Evolutionary conservation across 2,329 filamentous ascomycete species (phyloP).

Genomic region (Dissoconium aciculare): DNA sequence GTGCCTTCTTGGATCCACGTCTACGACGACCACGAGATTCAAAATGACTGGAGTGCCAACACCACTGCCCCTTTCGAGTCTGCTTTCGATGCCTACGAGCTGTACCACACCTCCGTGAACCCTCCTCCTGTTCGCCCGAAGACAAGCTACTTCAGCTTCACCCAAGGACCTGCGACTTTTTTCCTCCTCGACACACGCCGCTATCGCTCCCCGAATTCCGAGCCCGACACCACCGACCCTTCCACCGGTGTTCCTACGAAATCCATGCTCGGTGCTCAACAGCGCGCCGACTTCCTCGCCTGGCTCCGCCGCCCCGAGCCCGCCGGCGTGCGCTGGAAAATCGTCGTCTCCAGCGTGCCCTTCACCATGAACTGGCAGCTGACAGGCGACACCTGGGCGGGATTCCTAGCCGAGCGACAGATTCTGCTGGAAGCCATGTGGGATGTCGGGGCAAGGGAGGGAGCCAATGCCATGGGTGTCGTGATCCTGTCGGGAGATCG

Average conservation of each 20-base stretch:
- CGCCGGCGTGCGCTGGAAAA: conserved; percentile 76
- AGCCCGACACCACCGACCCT: conserved; percentile 42
- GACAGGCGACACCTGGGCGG: conserved; percentile 87
- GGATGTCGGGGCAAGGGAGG: conserved; percentile 54
- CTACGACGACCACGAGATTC: conserved; percentile 90
- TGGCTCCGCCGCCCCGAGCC: conserved; percentile 64
- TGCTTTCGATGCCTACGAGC: conserved; percentile 68
- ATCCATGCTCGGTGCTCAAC: conserved; percentile 71
- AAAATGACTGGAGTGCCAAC: conserved; percentile 81
- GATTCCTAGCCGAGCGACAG: conserved; percentile 68
- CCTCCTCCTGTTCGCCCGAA: conserved; percentile 49
- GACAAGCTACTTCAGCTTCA: conserved; percentile 78
- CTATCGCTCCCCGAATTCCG: conserved; percentile 57
- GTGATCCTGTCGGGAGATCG: conserved; percentile 80
- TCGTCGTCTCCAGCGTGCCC: conserved; percentile 76
- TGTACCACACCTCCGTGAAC: conserved; percentile 76
- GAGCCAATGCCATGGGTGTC: conserved; percentile 57
- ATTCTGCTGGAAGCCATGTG: conserved; percentile 81
- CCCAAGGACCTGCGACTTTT: conserved; percentile 79
- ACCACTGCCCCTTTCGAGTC: conserved; percentile 64
- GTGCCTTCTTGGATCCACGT: conserved; percentile 90
- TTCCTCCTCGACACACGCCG: conserved; percentile 88
- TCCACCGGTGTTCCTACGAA: conserved; percentile 39
- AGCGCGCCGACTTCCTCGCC: conserved; percentile 62
- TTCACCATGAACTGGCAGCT: conserved; percentile 97